phyloP scores from a whole-genome alignment of 257 asterid genomes.

The Jasminum sambac region DNA sequence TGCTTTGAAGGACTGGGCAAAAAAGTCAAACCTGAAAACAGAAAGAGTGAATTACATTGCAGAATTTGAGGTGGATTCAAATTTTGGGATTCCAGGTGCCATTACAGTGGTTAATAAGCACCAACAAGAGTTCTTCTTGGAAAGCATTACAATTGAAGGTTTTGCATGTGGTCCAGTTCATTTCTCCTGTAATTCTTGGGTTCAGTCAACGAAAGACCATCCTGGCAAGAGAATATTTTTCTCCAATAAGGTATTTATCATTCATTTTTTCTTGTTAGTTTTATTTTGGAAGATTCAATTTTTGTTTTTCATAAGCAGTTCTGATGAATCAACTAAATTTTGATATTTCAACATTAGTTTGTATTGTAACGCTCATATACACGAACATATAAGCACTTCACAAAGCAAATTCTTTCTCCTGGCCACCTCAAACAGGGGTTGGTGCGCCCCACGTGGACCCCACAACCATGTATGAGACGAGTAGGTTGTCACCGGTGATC shows the following conservation, averaged over 20 bases:
- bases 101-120: conserved; percentile 73
- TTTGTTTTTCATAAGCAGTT: too few relatives aligned
- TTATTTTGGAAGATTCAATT: background rate
- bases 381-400: too few relatives aligned
- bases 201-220: conserved; percentile 70
- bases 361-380: too few relatives aligned
- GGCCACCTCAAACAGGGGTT: too few relatives aligned
- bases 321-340: too few relatives aligned
- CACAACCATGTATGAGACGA: too few relatives aligned
- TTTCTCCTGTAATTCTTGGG: conserved; percentile 93
- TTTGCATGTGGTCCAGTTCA: conserved; percentile 85
- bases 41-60: conserved; percentile 84
- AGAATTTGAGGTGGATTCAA: conserved; percentile 69
- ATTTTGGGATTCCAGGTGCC: conserved; percentile 88
- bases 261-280: background rate
- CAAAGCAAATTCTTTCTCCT: too few relatives aligned
- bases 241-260: conserved; percentile 67
- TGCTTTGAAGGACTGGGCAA: conserved; percentile 82
- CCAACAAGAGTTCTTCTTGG: conserved; percentile 84
- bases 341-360: too few relatives aligned
- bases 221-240: conserved; percentile 79
- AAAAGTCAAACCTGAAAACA: conserved; percentile 69
- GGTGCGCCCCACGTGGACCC: too few relatives aligned
- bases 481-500: too few relatives aligned
- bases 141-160: conserved; percentile 83